Conservation (phyloP, 176 grass and related monocot species). For the Luzula sylvatica region DNA sequence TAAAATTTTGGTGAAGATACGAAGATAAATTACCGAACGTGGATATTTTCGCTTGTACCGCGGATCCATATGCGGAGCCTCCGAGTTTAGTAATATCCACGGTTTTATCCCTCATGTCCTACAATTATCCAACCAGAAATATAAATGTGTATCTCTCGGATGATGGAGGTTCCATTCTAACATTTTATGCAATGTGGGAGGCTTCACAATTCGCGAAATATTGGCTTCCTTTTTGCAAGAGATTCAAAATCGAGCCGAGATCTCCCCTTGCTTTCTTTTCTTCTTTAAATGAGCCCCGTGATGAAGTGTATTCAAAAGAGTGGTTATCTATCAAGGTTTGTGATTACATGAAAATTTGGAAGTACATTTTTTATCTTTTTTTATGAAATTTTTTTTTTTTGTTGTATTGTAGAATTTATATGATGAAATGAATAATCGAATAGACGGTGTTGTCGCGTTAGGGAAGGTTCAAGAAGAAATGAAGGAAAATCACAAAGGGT, state of each 20-base stretch:
- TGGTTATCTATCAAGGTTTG: constrained; percentile 43
- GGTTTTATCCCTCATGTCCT: constrained; percentile 56
- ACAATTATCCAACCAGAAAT: constrained; percentile 48
- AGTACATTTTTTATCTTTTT: too few relatives aligned
- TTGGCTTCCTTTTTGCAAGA: constrained; percentile 66
- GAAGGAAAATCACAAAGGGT: constrained; percentile 43
- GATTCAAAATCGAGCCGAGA: constrained; percentile 40
- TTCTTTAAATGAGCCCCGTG: neutral
- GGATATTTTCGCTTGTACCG: constrained; percentile 72
- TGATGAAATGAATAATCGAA: constrained; percentile 40
- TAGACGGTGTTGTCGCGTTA: constrained; percentile 25
- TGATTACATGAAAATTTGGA: neutral
- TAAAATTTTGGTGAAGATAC: constrained; percentile 19
- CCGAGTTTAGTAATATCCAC: constrained; percentile 61
- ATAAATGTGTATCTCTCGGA: constrained; percentile 67
- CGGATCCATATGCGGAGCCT: constrained; percentile 40
- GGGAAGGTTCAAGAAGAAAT: constrained; percentile 36
- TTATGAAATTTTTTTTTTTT: too few relatives aligned
- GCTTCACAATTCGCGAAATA: constrained; percentile 40
- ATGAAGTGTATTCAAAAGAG: constrained; percentile 21
- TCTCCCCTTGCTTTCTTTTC: constrained; percentile 49
- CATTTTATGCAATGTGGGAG: constrained; percentile 66
- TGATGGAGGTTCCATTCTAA: constrained; percentile 53
- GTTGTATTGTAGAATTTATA: constrained; percentile 32
- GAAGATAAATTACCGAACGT: constrained; percentile 37